These are phyloP conservation scores for Cyclaneusma minus DNA, from an alignment of 2,329 filamentous ascomycete species.

Conservation along the genomic window DNA sequence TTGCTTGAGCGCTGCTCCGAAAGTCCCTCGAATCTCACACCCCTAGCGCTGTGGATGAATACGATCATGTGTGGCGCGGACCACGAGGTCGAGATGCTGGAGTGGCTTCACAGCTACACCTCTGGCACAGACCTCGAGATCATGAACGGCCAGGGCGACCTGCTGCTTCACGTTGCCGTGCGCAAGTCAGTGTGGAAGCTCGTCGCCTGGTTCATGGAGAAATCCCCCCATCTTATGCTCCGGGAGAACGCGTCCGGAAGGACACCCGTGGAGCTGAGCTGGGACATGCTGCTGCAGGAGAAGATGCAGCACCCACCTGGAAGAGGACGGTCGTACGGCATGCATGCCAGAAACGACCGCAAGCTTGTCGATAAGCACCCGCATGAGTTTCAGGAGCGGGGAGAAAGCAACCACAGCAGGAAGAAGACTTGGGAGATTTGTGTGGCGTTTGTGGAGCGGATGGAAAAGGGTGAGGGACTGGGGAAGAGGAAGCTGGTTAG, in stretches of 20 bases:
- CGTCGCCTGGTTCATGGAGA: not conserved
- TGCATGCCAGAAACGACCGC: conserved; percentile 9
- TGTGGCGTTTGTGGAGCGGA: conserved; percentile 15
- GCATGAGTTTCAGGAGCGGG: not conserved
- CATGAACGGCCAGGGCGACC: conserved; percentile 50
- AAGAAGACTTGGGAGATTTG: conserved; percentile 19
- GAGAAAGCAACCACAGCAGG: conserved; percentile 1
- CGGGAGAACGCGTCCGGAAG: conserved; percentile 64
- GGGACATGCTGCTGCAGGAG: conserved; percentile 24
- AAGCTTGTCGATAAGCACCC: not conserved
- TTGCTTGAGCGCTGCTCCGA: conserved; percentile 40
- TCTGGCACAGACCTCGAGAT: conserved; percentile 38
- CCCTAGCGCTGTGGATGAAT: conserved; percentile 43
- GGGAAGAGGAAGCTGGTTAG: conserved; percentile 37
- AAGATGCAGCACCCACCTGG: not conserved
- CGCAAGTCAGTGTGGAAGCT: conserved; percentile 18
- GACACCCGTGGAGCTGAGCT: conserved; percentile 54
- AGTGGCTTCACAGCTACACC: conserved; percentile 36
- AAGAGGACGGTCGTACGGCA: not conserved
- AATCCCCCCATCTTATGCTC: conserved; percentile 37
- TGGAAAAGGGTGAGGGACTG: conserved; percentile 10
- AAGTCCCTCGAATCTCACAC: conserved; percentile 38
- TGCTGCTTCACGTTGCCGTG: conserved; percentile 44
- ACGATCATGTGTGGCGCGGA: conserved; percentile 4
- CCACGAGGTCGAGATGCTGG: conserved; percentile 25